Evolutionary conservation across 306 rosid species (phyloP).

Genomic region (Lablab purpureus): DNA sequence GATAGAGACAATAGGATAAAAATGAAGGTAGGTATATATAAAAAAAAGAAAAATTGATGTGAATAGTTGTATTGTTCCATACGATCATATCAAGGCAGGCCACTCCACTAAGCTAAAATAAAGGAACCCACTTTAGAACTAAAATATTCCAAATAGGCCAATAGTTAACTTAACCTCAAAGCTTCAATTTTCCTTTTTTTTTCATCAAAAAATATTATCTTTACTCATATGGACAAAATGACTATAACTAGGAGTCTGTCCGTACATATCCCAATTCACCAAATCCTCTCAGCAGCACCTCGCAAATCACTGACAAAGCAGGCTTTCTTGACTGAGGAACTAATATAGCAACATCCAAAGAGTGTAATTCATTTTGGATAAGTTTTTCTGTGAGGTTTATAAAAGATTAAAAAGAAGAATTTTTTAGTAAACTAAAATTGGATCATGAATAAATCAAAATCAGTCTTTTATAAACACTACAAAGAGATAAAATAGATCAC

Average conservation of each 20-base stretch:
- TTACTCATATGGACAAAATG: neutral
- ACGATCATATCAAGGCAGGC: neutral
- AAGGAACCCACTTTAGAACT: neutral
- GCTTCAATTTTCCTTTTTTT: neutral
- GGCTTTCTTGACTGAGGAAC: neutral
- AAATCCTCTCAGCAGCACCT: neutral
- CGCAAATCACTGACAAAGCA: neutral
- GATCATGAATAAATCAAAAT: neutral
- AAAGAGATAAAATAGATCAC: slow-evolving; percentile 6
- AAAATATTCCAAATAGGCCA: neutral
- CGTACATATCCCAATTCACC: slow-evolving; percentile 46
- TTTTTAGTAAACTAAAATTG: neutral
- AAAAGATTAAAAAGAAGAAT: neutral
- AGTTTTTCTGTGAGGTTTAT: neutral
- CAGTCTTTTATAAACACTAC: neutral
- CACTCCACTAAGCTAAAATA: neutral
- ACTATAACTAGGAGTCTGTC: slow-evolving; percentile 14
- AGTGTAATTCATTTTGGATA: neutral
- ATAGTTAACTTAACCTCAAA: neutral
- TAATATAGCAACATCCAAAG: neutral
- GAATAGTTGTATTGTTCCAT: neutral
- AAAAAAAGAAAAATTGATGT: neutral
- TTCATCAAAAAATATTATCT: neutral
- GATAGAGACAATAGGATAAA: no score
- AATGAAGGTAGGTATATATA: neutral